Evolutionary conservation across 768 basidiomycete genomes (phyloP).

Genomic region (Kwoniella sp.): DNA sequence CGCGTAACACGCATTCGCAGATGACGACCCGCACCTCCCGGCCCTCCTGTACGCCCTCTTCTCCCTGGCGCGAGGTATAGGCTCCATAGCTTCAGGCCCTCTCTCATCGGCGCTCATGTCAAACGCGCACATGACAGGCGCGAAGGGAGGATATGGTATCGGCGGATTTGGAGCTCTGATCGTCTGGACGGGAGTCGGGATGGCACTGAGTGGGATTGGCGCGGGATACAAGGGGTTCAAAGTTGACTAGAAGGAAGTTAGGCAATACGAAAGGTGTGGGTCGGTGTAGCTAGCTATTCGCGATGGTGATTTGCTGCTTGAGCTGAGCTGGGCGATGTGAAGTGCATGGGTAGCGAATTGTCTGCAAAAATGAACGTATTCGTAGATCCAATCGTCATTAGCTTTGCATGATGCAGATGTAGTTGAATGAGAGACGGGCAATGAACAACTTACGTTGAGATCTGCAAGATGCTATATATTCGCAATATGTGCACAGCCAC

Average conservation of each 20-base stretch:
- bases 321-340: background rate
- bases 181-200: slow-evolving; percentile 30
- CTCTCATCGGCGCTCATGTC: slow-evolving; percentile 30
- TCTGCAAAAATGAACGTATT: too few relatives aligned
- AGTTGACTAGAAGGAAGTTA: slow-evolving; percentile 27
- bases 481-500: too few relatives aligned
- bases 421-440: too few relatives aligned
- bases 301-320: background rate
- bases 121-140: slow-evolving; percentile 12
- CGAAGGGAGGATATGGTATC: slow-evolving; percentile 36
- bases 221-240: slow-evolving; percentile 39
- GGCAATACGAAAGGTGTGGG: too few relatives aligned
- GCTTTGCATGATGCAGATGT: too few relatives aligned
- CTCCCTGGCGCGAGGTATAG: slow-evolving; percentile 33
- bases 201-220: slow-evolving; percentile 30
- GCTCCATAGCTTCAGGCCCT: slow-evolving; percentile 35
- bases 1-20: too few relatives aligned
- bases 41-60: slow-evolving; percentile 36
- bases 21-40: slow-evolving; percentile 33
- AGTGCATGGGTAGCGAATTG: too few relatives aligned
- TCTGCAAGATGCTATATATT: too few relatives aligned
- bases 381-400: too few relatives aligned
- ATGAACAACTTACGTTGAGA: too few relatives aligned
- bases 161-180: slow-evolving; percentile 35
- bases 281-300: too few relatives aligned